Evolutionary conservation across 139 green algal species (phyloP), one percentile per base, ranked within the genome.

Genomic region (Yamagishiella unicocca): DNA sequence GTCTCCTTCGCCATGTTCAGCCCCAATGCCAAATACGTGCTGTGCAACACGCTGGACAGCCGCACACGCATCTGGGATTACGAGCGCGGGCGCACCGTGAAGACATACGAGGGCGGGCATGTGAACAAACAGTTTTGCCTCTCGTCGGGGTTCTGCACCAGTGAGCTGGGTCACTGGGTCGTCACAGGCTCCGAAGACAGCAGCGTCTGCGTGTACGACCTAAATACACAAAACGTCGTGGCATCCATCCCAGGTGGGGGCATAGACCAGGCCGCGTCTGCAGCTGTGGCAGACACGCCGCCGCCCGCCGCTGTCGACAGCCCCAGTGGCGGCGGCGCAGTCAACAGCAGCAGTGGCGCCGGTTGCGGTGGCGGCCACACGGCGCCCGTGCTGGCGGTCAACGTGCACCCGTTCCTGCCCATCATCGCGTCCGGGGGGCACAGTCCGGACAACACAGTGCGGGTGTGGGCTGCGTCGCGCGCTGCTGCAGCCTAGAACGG

Each of bases 101-200:
- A 94, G 85, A 92, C 84, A 1, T 97, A 96, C 89, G 79, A 81
- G 29, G 72, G 84, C 58, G 90, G 88, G 2, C 94, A 97, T 81
- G n/a, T 71, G 1, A 96, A 97, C 89, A 92, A 81, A 24, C 85
- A 92, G 73, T 92, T 84, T 46, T 95, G 90, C 82, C 35, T 91
- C 7, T 88, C 92, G 77, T 89, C 90, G 1, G 64, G 77, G 40
- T 95, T 96, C 58, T 85, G 70, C 29, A 75, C 54, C n/a, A 42
- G 45, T 0, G 50, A 81, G 14, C 76, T 71, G 43, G 84, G 84
- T 9, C 33, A 90, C 27, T 96, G 92, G 86, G 90, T 99, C 3
- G 89, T 97, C 2, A 93, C 86, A 29, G 97, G 97, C 12, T 96
- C 92, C 12, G 97, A 99, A 73, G 97, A 99, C 90, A 54, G 93